Percentiles rank a stretch among this genome's conserved stretches.
Evolutionary conservation across 805 yeast genomes (phyloP).

Genomic region (Starmera dryadoides): DNA sequence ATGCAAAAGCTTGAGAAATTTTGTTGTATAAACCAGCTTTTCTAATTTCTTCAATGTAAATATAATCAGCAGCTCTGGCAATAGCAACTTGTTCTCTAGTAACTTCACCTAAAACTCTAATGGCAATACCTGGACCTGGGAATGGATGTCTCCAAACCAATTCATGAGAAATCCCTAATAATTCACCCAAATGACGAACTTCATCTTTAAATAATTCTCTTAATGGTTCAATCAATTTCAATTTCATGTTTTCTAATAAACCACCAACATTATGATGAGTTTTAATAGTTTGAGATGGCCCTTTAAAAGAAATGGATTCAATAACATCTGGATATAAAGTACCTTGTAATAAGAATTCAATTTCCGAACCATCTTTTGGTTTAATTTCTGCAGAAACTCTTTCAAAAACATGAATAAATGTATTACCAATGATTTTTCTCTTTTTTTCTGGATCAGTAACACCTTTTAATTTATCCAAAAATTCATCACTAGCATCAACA

Average conservation of each 20-base stretch:
- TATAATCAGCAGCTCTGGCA: conserved; percentile 95
- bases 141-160: conserved; percentile 99
- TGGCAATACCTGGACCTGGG: conserved; percentile 99
- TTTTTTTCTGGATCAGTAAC: conserved; percentile 98
- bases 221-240: conserved; percentile 96
- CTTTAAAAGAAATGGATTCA: conserved; percentile 97
- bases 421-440: conserved; percentile 97
- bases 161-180: conserved; percentile 92
- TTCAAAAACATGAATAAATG: conserved; percentile 95
- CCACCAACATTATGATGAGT: conserved; percentile 99
- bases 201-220: conserved; percentile 99
- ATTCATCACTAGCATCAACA: conserved; percentile 89
- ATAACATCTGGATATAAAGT: conserved; percentile 98
- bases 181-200: conserved; percentile 92
- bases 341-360: conserved; percentile 93
- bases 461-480: conserved; percentile 80
- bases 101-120: conserved; percentile 96
- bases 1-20: conserved; percentile 97
- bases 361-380: conserved; percentile 83
- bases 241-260: conserved; percentile 93
- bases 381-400: conserved; percentile 88
- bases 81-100: conserved; percentile 88
- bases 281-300: conserved; percentile 98
- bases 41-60: conserved; percentile 93
- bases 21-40: conserved; percentile 87